Evolutionary conservation across 306 rosid species (phyloP).

Genomic region (Rubus idaeus): DNA sequence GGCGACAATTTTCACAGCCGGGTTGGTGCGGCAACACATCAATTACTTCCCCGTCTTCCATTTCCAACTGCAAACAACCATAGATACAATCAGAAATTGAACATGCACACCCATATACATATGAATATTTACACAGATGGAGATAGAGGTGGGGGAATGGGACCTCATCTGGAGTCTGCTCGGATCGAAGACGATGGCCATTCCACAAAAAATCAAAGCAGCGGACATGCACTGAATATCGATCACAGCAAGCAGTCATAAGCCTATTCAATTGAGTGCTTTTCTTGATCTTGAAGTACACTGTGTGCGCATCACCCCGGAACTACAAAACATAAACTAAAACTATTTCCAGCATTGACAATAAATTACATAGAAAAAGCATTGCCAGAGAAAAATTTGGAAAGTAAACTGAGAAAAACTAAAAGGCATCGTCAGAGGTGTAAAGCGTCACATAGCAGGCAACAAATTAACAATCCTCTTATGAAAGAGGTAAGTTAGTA

Average conservation of each 20-base stretch:
- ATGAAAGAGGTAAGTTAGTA: too few relatives aligned
- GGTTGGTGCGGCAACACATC: conserved; percentile 35
- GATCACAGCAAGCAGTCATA: conserved; percentile 61
- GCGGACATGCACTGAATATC: background rate
- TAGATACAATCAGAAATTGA: background rate
- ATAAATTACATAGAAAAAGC: too few relatives aligned
- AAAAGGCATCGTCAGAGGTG: too few relatives aligned
- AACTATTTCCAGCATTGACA: background rate
- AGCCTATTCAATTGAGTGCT: conserved; percentile 56
- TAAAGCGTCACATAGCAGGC: too few relatives aligned
- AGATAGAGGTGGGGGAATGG: background rate
- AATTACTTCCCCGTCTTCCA: conserved; percentile 65
- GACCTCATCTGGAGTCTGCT: conserved; percentile 72
- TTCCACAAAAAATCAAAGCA: background rate
- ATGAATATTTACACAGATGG: background rate
- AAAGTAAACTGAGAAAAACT: too few relatives aligned
- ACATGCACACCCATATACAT: background rate
- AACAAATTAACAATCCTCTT: too few relatives aligned
- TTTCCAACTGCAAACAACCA: conserved; percentile 39
- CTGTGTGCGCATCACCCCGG: conserved; percentile 45
- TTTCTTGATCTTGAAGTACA: conserved; percentile 58
- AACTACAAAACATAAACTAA: conserved; percentile 15
- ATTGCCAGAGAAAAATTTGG: background rate
- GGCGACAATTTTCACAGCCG: background rate
- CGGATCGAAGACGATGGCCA: conserved; percentile 53